These are phyloP conservation scores for Gautieria morchelliformis DNA, from an alignment of 768 basidiomycete genomes.

Conservation along the genomic window DNA sequence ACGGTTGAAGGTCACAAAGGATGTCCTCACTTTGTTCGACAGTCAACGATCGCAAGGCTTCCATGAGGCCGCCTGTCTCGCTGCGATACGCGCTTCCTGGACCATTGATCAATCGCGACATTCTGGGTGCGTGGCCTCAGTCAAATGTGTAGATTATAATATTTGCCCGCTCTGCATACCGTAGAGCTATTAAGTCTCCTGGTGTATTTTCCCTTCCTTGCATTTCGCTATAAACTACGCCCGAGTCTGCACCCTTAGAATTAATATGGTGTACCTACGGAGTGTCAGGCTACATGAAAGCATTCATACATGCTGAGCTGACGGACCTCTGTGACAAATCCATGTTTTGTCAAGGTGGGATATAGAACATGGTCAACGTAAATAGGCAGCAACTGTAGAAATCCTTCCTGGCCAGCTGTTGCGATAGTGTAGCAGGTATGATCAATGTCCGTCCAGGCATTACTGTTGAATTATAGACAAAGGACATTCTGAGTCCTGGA, in stretches of 20 bases:
- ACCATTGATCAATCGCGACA: conserved; percentile 76
- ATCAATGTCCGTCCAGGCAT: conserved; percentile 96
- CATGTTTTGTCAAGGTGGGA: conserved; percentile 85
- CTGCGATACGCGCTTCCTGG: conserved; percentile 82
- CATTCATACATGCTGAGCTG: background rate
- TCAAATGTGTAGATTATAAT: background rate
- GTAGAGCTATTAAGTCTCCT: conserved; percentile 80
- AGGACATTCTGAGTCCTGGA: background rate
- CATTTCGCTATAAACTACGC: conserved; percentile 97
- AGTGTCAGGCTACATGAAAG: conserved; percentile 13
- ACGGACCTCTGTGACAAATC: conserved; percentile 53
- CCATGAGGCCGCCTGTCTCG: conserved; percentile 96
- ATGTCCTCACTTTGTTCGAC: conserved; percentile 70
- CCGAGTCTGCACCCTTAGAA: conserved; percentile 80
- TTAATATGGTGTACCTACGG: conserved; percentile 88
- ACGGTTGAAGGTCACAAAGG: background rate
- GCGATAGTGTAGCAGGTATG: conserved; percentile 94
- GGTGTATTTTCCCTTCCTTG: conserved; percentile 92
- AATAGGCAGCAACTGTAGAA: conserved; percentile 75
- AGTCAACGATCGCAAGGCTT: conserved; percentile 73
- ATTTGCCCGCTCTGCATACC: conserved; percentile 34
- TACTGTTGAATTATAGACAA: conserved; percentile 19
- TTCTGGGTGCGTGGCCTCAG: conserved; percentile 31
- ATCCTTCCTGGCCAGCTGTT: conserved; percentile 91
- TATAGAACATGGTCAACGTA: conserved; percentile 96